Percentiles rank a stretch among this genome's conserved stretches.
Evolutionary conservation across 1,284 basidiomycete species (phyloP).

Genomic region (Bondarzewia mesenterica): DNA sequence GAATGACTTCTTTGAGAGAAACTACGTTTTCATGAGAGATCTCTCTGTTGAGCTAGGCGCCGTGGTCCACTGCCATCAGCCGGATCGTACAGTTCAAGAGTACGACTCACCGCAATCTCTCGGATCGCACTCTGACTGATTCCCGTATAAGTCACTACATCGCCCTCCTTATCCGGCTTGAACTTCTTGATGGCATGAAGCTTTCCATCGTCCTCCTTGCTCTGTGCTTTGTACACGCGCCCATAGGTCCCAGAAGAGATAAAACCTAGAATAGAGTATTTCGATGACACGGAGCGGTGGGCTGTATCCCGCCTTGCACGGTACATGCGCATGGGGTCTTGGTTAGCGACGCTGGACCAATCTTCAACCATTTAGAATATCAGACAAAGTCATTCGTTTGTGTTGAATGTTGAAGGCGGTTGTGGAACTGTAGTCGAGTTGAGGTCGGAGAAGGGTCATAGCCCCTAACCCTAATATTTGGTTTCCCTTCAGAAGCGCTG

Average conservation of each 20-base stretch:
- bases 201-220: slow-evolving; percentile 54
- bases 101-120: slow-evolving; percentile 90
- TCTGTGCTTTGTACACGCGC: slow-evolving; percentile 93
- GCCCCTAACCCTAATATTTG: too few relatives aligned
- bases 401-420: too few relatives aligned
- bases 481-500: too few relatives aligned
- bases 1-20: slow-evolving; percentile 86
- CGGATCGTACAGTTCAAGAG: not conserved
- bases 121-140: slow-evolving; percentile 96
- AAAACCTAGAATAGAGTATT: slow-evolving; percentile 93
- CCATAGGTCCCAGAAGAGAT: slow-evolving; percentile 98
- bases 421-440: too few relatives aligned
- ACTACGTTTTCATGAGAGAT: slow-evolving; percentile 92
- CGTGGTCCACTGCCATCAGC: not conserved
- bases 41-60: slow-evolving; percentile 79
- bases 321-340: slow-evolving; percentile 79
- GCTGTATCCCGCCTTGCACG: slow-evolving; percentile 68
- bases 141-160: slow-evolving; percentile 89
- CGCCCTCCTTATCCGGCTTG: slow-evolving; percentile 98
- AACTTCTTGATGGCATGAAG: slow-evolving; percentile 99
- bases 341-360: slow-evolving; percentile 8
- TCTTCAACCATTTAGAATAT: slow-evolving; percentile 16
- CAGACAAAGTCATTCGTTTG: too few relatives aligned
- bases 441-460: too few relatives aligned
- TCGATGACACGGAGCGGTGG: slow-evolving; percentile 62